Percentiles rank a stretch among this genome's conserved stretches.
These are phyloP conservation scores for Microsporum ferrugineum DNA, from an alignment of 2,329 filamentous ascomycete species.

Conservation along the genomic window DNA sequence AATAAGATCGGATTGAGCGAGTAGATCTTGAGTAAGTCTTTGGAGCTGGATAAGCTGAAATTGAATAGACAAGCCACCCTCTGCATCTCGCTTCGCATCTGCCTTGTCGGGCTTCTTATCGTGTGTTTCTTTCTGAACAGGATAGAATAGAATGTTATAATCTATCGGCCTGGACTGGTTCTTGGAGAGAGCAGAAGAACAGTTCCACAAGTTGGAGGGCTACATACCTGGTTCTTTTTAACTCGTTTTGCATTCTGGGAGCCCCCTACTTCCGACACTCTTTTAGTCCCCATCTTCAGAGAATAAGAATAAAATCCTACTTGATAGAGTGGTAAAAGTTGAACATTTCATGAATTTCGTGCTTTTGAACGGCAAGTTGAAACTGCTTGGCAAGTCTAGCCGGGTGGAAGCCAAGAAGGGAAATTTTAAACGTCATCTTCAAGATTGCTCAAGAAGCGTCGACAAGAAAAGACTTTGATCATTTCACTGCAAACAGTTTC, in stretches of 20 bases:
- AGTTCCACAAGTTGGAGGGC: background rate
- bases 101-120: background rate
- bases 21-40: conserved; percentile 17
- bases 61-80: background rate
- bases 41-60: conserved; percentile 16
- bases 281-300: conserved; percentile 6
- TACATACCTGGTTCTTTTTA: conserved; percentile 10
- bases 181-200: background rate
- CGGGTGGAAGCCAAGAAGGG: background rate
- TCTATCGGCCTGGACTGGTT: background rate
- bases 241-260: background rate
- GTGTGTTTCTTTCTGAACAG: background rate
- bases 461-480: background rate
- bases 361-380: background rate
- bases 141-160: background rate
- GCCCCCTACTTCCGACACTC: conserved; percentile 6
- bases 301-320: background rate
- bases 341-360: background rate
- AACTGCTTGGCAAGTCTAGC: background rate
- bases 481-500: background rate
- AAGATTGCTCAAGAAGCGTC: background rate
- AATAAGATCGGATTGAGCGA: conserved; percentile 13
- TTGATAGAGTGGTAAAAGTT: background rate
- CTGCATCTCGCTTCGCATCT: background rate
- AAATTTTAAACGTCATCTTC: background rate